Percentiles rank a stretch among this genome's conserved stretches.
Evolutionary conservation across 2,329 filamentous ascomycete genomes (phyloP).

Genomic region (Anthostomella pinea): DNA sequence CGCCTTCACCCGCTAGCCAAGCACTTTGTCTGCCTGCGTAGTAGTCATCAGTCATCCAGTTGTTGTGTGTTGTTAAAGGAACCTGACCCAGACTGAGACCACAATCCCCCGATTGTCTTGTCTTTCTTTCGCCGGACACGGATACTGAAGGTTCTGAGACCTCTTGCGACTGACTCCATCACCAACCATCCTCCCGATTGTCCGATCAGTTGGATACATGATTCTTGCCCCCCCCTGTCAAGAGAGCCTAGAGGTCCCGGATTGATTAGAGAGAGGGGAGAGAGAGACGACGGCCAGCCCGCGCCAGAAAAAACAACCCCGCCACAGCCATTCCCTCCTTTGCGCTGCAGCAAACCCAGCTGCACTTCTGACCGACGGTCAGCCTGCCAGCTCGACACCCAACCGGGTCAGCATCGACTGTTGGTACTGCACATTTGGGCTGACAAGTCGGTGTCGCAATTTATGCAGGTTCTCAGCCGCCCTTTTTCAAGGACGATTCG

Average conservation of each 20-base stretch:
- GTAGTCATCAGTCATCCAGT: too few species aligned
- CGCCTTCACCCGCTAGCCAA: too few species aligned
- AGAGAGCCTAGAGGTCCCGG: slow-evolving; percentile 2
- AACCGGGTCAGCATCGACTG: slow-evolving; percentile 17
- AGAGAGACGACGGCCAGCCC: slow-evolving; percentile 1
- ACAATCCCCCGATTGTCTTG: too few species aligned
- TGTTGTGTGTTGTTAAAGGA: too few species aligned
- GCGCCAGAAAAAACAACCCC: slow-evolving; percentile 9
- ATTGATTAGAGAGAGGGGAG: neutral
- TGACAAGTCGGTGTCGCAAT: slow-evolving; percentile 25
- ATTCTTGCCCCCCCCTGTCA: neutral
- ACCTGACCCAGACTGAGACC: slow-evolving; percentile 8
- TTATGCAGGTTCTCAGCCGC: slow-evolving; percentile 30
- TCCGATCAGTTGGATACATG: neutral
- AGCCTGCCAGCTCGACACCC: too few species aligned
- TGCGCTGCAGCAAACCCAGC: slow-evolving; percentile 7
- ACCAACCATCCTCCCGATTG: neutral
- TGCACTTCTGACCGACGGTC: slow-evolving; percentile 7
- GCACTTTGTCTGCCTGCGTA: neutral
- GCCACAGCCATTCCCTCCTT: slow-evolving; percentile 10
- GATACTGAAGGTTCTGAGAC: slow-evolving; percentile 4
- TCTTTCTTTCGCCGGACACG: slow-evolving; percentile 8
- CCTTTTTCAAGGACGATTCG: slow-evolving; percentile 33
- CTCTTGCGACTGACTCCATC: slow-evolving; percentile 4
- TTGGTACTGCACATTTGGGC: slow-evolving; percentile 21